Base-by-base conservation (phyloP, 163 green algal genomes). In the Prototheca cutis region DNA sequence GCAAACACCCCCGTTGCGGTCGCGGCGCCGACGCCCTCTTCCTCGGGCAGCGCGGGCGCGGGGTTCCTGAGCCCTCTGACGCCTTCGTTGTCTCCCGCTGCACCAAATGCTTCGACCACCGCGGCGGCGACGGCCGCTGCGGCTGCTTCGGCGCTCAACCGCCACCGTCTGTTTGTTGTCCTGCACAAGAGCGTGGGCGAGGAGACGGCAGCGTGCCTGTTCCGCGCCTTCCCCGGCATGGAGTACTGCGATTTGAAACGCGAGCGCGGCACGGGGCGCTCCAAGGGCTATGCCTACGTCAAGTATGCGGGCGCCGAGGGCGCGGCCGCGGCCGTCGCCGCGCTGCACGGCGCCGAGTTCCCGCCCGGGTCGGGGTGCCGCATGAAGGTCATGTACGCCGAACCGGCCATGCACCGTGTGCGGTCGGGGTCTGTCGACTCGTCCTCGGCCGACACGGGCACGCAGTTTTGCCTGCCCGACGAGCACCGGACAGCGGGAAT, bases 211-310 rank as follows among this genome's bases (percentile, higher is more conserved):
- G 62, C 69, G 8, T 66, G 73, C 40, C 70, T 94, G 32, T 95
- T 95, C 78, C 65, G 81, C 10, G 59, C 62, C 47, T 90, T 87
- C 62, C 79, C 83, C 0, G 88, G 88, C 45, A 87, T 94, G 80
- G 85, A 94, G 76, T 94, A 92, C 73, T 90, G 82, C 58, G 86
- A 94, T 65, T 66, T 95, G 15, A 94, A 94, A 73, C 76, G 79
- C 48, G 88, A 95, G 67, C 77, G 75, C n/a, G 55, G 63, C n/a
- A 91, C 81, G 8, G 84, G 85, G 42, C 75, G 79, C 29, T 85
- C 73, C 48, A 75, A 91, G 84, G 87, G 86, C 34, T 94, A 90
- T 72, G 79, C 68, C 66, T 94, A 93, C 67, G 81, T 94, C 42
- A 89, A 89, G 63, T 95, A 92, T 71, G 80, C 70, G 24, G 85